These are phyloP conservation scores for Pythium angustatum DNA, from an alignment of 352 stramenopile genomes.

Conservation along the genomic window DNA sequence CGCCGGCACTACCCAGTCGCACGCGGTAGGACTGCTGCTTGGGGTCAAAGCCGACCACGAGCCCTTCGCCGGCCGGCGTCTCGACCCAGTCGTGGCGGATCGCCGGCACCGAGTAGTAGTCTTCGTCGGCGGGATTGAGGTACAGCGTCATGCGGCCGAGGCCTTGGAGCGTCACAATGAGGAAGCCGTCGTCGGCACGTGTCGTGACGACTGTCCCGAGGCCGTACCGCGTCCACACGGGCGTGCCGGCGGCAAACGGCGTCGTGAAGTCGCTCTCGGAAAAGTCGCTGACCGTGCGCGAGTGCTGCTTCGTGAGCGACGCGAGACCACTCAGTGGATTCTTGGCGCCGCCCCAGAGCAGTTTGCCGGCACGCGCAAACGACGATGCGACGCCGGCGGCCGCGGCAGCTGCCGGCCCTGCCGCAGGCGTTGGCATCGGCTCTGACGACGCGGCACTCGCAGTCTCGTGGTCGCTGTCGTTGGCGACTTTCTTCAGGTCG, in stretches of 20 bases:
- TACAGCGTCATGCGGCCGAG: conserved; percentile 40
- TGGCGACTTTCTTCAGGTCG: conserved; percentile 29
- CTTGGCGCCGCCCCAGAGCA: conserved; percentile 57
- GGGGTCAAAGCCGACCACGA: conserved; percentile 52
- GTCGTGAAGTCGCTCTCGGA: conserved; percentile 43
- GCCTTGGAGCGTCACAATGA: conserved; percentile 50
- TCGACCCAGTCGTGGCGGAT: conserved; percentile 57
- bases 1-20: conserved; percentile 36
- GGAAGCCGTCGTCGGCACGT: conserved; percentile 51
- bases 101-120: conserved; percentile 55
- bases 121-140: conserved; percentile 37
- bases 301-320: conserved; percentile 33
- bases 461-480: conserved; percentile 60
- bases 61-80: conserved; percentile 56
- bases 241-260: conserved; percentile 39
- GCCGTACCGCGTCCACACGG: conserved; percentile 63
- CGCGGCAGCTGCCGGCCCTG: not conserved
- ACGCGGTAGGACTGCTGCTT: conserved; percentile 58
- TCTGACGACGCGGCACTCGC: conserved; percentile 25
- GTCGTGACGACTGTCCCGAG: conserved; percentile 61
- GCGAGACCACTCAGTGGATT: conserved; percentile 25
- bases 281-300: conserved; percentile 45
- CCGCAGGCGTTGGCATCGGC: conserved; percentile 15
- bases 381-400: conserved; percentile 46
- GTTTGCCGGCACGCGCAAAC: conserved; percentile 56